Percentiles rank a stretch among this genome's conserved stretches.
Evolutionary conservation across 2,329 filamentous ascomycete genomes (phyloP).

Genomic region (Cordyceps cateniannulata): DNA sequence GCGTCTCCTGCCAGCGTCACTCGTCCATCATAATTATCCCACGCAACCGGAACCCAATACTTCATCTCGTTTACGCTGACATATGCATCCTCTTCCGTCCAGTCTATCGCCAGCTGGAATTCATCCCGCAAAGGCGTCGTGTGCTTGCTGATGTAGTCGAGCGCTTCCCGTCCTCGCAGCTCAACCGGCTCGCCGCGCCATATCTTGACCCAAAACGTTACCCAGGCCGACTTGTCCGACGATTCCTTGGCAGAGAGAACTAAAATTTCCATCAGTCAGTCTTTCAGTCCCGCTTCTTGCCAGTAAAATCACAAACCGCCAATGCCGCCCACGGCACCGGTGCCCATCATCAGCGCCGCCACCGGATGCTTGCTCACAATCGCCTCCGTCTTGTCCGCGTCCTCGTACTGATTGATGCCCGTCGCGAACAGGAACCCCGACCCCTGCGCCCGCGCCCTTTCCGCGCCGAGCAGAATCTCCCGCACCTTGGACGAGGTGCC

Average conservation of each 20-base stretch:
- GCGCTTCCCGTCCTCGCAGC: slow-evolving; percentile 30
- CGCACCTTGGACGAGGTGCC: slow-evolving; percentile 25
- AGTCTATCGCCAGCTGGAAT: slow-evolving; percentile 28
- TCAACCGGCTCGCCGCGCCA: slow-evolving; percentile 23
- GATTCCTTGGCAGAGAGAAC: slow-evolving; percentile 21
- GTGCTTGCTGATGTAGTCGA: slow-evolving; percentile 23
- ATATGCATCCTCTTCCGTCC: slow-evolving; percentile 25
- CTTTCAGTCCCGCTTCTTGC: neutral
- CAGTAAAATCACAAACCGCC: slow-evolving; percentile 22
- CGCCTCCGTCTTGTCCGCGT: slow-evolving; percentile 20
- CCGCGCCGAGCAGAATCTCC: slow-evolving; percentile 22
- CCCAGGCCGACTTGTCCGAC: slow-evolving; percentile 23
- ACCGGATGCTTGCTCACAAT: slow-evolving; percentile 26
- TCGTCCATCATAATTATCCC: slow-evolving; percentile 25
- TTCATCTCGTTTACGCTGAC: slow-evolving; percentile 30
- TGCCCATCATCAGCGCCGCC: slow-evolving; percentile 24
- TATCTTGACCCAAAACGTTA: slow-evolving; percentile 30
- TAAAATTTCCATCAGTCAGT: neutral
- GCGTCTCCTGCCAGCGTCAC: slow-evolving; percentile 34
- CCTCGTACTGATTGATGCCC: slow-evolving; percentile 20
- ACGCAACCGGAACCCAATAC: slow-evolving; percentile 28
- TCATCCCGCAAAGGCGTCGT: slow-evolving; percentile 22
- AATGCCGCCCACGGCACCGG: slow-evolving; percentile 21
- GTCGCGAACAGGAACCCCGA: slow-evolving; percentile 27
- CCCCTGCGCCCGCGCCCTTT: slow-evolving; percentile 17